These are phyloP conservation scores for Lizanozyma gosingica DNA, from an alignment of 1,139 yeast species.

Conservation along the genomic window DNA sequence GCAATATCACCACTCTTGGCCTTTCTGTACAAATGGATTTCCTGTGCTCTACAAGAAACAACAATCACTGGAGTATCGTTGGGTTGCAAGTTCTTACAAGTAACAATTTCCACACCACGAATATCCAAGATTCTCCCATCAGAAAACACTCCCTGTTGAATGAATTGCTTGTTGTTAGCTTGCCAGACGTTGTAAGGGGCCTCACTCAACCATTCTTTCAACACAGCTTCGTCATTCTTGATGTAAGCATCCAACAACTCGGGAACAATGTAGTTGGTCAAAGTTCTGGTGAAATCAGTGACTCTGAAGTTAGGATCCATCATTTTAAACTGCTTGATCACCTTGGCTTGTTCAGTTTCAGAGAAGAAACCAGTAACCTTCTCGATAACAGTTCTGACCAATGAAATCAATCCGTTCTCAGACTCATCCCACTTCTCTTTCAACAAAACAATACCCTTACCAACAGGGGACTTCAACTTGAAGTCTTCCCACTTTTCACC, in stretches of 20 bases:
- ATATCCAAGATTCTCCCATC: conserved; percentile 91
- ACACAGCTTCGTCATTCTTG: conserved; percentile 75
- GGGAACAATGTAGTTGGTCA: conserved; percentile 90
- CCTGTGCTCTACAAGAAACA: conserved; percentile 95
- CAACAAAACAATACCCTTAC: conserved; percentile 53
- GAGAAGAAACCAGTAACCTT: conserved; percentile 84
- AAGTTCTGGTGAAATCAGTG: conserved; percentile 72
- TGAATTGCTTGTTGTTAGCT: conserved; percentile 87
- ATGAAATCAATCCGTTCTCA: conserved; percentile 83
- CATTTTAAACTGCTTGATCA: conserved; percentile 71
- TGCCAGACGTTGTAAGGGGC: conserved; percentile 95
- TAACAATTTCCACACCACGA: conserved; percentile 89
- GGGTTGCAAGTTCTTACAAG: conserved; percentile 84
- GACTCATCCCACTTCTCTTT: conserved; percentile 86
- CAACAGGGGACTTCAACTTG: conserved; percentile 61
- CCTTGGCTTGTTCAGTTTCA: conserved; percentile 94
- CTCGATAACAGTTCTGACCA: conserved; percentile 71
- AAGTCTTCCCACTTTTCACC: conserved; percentile 63
- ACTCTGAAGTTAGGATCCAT: conserved; percentile 85
- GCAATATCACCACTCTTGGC: conserved; percentile 89
- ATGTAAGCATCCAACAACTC: conserved; percentile 94
- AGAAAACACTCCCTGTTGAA: conserved; percentile 85
- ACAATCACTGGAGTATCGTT: conserved; percentile 90
- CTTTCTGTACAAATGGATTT: conserved; percentile 81
- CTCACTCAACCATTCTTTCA: conserved; percentile 90